Evolutionary conservation across 345 rosid species (phyloP), one percentile per base, ranked within the genome.

Genomic region (Salix suchowensis): DNA sequence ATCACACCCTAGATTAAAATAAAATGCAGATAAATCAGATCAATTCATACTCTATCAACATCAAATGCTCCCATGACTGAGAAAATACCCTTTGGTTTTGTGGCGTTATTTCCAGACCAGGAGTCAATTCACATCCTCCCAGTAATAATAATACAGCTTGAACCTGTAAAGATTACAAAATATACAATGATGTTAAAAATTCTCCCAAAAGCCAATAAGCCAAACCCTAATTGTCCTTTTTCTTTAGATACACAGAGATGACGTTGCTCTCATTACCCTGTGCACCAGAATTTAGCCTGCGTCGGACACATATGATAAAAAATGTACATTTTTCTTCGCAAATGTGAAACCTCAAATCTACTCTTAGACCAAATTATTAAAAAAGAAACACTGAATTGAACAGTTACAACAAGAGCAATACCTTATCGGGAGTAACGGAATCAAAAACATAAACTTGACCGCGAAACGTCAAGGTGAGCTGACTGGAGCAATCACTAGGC

Each of bases 381-480:
- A 30, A 30, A 30, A 30, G 32, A 30, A 2, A 30, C 3, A 2
- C 32, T 30, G 32, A 30, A 30, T 30, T 30, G 32, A 30, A 30
- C 32, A 30, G 32, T 30, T 30, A 30, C 3, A 30, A 30, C 32
- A 30, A 30, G 32, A 30, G 32, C 32, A 30, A 30, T 26, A 92
- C 98, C 98, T 92, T 94, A 50, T 94, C 93, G 21, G 91, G 89
- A 46, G 89, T 87, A 75, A 94, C 94, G 28, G 94, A 89, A 72
- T 94, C 94, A 28, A 94, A 94, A 24, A 92, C 97, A 82, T 90
- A 94, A 81, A 94, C 95, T 74, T 94, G 97, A 12, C 97, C 98
- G 2, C 93, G 95, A 81, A 92, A 94, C 32, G 98, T 87, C 79
- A 94, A 87, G 7, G 94, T 88, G 18, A 94, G 91, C 87, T 92